Evolutionary conservation across 768 basidiomycete species (phyloP).

Genomic region (Agaricus bisporus): DNA sequence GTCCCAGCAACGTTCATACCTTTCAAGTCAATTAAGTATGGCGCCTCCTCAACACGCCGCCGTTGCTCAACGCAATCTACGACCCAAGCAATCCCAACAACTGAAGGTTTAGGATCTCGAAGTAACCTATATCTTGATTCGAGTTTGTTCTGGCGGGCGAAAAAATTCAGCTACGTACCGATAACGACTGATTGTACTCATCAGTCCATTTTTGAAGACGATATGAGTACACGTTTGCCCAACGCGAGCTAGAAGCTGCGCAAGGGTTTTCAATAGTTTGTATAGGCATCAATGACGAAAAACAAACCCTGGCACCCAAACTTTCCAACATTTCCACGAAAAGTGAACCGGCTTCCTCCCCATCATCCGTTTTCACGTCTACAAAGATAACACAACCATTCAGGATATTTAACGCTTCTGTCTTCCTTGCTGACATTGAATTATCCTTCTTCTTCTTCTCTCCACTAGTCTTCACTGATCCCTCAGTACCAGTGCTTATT

Average conservation of each 20-base stretch:
- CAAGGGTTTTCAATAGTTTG: neutral
- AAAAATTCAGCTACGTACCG: slow-evolving; percentile 35
- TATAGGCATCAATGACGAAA: neutral
- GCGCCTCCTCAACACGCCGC: slow-evolving; percentile 54
- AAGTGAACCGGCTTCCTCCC: slow-evolving; percentile 72
- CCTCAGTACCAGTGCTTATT: neutral
- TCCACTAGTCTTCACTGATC: slow-evolving; percentile 13
- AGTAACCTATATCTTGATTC: slow-evolving; percentile 37
- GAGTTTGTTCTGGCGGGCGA: neutral
- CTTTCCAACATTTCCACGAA: slow-evolving; percentile 80
- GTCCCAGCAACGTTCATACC: slow-evolving; percentile 50
- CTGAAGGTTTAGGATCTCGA: slow-evolving; percentile 60
- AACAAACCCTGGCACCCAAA: slow-evolving; percentile 73
- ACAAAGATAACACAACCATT: slow-evolving; percentile 78
- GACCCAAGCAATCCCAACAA: slow-evolving; percentile 87
- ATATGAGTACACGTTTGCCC: slow-evolving; percentile 78
- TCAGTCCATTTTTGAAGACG: slow-evolving; percentile 77
- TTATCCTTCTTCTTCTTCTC: slow-evolving; percentile 10
- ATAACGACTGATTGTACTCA: slow-evolving; percentile 69
- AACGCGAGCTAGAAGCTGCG: slow-evolving; percentile 56
- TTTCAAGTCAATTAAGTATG: slow-evolving; percentile 61
- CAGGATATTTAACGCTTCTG: slow-evolving; percentile 45
- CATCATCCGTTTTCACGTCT: slow-evolving; percentile 81
- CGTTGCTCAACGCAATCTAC: slow-evolving; percentile 78
- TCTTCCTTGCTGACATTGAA: slow-evolving; percentile 16